These are phyloP conservation scores for Heterotrichella gracilis DNA, from an alignment of 352 stramenopile species.

Conservation along the genomic window DNA sequence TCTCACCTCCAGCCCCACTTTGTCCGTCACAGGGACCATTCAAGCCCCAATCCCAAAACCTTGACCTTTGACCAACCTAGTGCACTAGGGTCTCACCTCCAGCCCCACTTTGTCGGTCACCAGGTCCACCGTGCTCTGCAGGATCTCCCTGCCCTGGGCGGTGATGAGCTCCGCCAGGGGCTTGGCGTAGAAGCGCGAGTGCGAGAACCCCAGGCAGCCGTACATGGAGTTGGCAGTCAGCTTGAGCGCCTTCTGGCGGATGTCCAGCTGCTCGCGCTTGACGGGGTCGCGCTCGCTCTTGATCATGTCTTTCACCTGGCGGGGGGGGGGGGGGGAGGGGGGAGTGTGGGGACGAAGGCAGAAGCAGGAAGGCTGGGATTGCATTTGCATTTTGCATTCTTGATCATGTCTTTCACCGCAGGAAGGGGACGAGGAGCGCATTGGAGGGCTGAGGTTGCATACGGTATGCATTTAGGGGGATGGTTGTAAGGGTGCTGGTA, in stretches of 20 bases:
- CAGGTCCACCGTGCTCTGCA: slow-evolving; percentile 84
- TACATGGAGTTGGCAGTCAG: slow-evolving; percentile 99
- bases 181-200: slow-evolving; percentile 88
- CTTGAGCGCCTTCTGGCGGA: slow-evolving; percentile 96
- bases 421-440: too few species aligned
- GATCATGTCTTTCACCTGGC: slow-evolving; percentile 81
- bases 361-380: too few species aligned
- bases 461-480: too few species aligned
- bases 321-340: too few species aligned
- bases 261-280: slow-evolving; percentile 63
- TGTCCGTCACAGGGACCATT: slow-evolving; percentile 72
- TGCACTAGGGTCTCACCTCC: too few species aligned
- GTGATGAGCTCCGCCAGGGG: slow-evolving; percentile 95
- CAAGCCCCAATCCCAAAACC: too few species aligned
- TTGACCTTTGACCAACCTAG: too few species aligned
- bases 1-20: slow-evolving; percentile 85
- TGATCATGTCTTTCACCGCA: too few species aligned
- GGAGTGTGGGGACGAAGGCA: too few species aligned
- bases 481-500: too few species aligned
- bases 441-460: too few species aligned
- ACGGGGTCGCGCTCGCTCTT: slow-evolving; percentile 56
- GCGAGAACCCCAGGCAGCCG: slow-evolving; percentile 87
- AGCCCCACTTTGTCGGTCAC: slow-evolving; percentile 73
- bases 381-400: too few species aligned
- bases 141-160: slow-evolving; percentile 74